Base-by-base conservation (phyloP, 2,329 filamentous ascomycete genomes). In the Sclerotinia minor region DNA sequence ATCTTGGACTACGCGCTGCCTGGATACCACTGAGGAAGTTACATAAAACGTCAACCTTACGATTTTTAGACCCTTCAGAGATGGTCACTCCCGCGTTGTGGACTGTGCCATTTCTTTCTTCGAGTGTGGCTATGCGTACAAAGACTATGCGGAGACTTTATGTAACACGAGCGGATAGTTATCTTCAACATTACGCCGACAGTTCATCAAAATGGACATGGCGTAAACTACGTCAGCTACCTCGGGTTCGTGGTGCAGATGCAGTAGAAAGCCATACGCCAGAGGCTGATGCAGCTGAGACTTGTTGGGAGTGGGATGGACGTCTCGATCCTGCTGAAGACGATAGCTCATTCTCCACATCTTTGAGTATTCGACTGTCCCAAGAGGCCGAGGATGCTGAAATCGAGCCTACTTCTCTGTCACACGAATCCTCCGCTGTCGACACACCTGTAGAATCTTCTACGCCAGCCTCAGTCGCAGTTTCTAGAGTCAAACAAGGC, bases 1-100 rank as follows among this genome's bases (percentile, higher is more conserved):
- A 73, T 70, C 71, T 74, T 52, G 91, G 88, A 7, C 81, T 94
- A 24, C 83, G 85, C 65, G 87, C 89, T 54, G 79, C 85, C 0
- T 92, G 90, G 84, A 84, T 94, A n/a, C 91, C 91, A 6, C 80
- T 94, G 24, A 86, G 91, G 63, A 94, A 94, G 76, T 80, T 92
- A 3, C 86, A 91, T 75, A 92, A 90, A 74, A 89, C 92, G 68
- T 88, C 89, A 0, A 85, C 87, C 35, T 82, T 94, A 8, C 86
- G 87, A 1, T 93, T 93, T 72, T 81, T 94, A 15, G 85, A 84
- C 7, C 87, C 87, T 1, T 81, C 86, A 1, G 91, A 94, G 76
- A 90, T 94, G 87, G 79, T 90, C 49, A 92, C 89, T 0, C 86
- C 90, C 0, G 84, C 87, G 1, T 78, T 88, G 3, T 94, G 91